These are phyloP conservation scores for Lactarius indigo DNA, from an alignment of 768 basidiomycete genomes.

Conservation along the genomic window DNA sequence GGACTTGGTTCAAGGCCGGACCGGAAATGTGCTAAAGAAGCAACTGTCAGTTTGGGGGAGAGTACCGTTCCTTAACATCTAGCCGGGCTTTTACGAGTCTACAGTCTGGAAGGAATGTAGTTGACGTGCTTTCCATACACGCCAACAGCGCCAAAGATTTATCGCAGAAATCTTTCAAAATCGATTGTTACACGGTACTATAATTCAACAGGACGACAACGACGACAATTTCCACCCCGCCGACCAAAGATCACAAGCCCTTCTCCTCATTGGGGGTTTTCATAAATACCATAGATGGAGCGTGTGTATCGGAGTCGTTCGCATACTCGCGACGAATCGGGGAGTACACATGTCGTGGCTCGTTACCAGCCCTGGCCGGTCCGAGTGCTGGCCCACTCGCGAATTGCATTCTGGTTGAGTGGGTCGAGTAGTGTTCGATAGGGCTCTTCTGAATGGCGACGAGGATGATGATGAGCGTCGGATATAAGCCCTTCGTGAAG, in stretches of 20 bases:
- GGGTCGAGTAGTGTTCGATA: conserved; percentile 5
- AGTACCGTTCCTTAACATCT: too few relatives aligned
- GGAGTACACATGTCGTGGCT: background rate
- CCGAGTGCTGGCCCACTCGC: background rate
- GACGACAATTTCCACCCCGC: too few relatives aligned
- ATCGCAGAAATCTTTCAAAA: too few relatives aligned
- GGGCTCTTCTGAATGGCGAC: conserved; percentile 22
- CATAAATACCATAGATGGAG: conserved; percentile 4
- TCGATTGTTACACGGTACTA: too few relatives aligned
- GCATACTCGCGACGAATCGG: background rate
- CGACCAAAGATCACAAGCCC: background rate
- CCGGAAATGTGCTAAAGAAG: too few relatives aligned
- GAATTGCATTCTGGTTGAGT: conserved; percentile 7
- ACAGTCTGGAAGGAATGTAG: too few relatives aligned
- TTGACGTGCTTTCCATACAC: too few relatives aligned
- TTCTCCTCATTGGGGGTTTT: conserved; percentile 11
- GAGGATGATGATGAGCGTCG: conserved; percentile 16
- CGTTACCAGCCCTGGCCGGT: background rate
- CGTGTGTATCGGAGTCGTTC: conserved; percentile 3
- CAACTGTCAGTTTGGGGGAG: too few relatives aligned
- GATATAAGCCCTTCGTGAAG: conserved; percentile 4
- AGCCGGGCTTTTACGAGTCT: too few relatives aligned
- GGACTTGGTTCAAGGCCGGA: too few relatives aligned
- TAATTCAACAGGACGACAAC: too few relatives aligned
- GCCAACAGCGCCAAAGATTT: too few relatives aligned